phyloP scores from a whole-genome alignment of 768 basidiomycete species.

The Brasilioporus rufonigricans region DNA sequence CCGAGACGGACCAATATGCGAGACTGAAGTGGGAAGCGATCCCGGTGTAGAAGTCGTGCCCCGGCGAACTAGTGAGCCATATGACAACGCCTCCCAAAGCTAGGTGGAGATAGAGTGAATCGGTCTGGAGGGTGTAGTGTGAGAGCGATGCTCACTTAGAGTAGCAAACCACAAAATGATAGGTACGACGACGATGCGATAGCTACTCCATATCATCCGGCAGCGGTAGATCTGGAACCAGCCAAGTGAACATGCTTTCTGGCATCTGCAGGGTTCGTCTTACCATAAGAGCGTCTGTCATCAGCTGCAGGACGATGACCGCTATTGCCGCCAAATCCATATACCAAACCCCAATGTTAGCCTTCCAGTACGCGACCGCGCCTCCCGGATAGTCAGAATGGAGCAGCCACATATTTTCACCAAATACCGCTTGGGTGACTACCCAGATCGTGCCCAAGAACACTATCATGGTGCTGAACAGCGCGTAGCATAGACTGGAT shows the following conservation, averaged over 20 bases:
- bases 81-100: constrained; percentile 12
- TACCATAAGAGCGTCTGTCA: constrained; percentile 21
- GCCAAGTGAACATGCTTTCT: background rate
- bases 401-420: constrained; percentile 36
- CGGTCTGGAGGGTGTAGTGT: no score
- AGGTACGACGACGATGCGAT: background rate
- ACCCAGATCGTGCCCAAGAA: no score
- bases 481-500: no score
- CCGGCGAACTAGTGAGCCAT: constrained; percentile 11
- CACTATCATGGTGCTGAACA: no score
- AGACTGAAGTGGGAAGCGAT: constrained; percentile 3
- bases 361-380: constrained; percentile 29
- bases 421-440: constrained; percentile 12
- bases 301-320: constrained; percentile 1
- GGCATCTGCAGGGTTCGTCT: background rate
- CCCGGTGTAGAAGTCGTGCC: constrained; percentile 10
- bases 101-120: background rate
- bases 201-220: background rate
- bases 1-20: constrained; percentile 8
- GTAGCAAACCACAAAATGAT: background rate
- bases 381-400: constrained; percentile 34
- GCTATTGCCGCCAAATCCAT: constrained; percentile 13
- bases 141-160: background rate
- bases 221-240: constrained; percentile 29
- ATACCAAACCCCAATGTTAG: constrained; percentile 27